Evolutionary conservation across 2,329 filamentous ascomycete genomes (phyloP).

Genomic region (Bipolaris victoriae): DNA sequence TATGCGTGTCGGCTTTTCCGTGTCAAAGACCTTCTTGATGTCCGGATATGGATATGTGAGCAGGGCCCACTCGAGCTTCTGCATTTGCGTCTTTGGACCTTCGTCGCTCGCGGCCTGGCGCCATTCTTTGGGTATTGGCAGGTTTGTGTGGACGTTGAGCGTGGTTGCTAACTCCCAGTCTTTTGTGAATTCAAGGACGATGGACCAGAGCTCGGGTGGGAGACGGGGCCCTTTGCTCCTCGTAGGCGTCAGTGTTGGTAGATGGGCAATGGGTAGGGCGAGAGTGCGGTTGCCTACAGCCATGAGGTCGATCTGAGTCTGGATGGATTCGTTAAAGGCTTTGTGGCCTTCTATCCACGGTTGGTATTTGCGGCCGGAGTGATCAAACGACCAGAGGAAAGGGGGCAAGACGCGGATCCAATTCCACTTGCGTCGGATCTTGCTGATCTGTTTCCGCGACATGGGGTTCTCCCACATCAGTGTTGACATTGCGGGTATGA

Average conservation of each 20-base stretch:
- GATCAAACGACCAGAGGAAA: conserved; percentile 79
- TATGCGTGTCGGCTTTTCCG: conserved; percentile 74
- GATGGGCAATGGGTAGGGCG: conserved; percentile 41
- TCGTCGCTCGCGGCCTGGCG: conserved; percentile 66
- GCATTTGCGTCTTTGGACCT: conserved; percentile 72
- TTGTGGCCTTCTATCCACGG: conserved; percentile 65
- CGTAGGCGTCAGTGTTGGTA: conserved; percentile 39
- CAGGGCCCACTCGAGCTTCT: conserved; percentile 84
- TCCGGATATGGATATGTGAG: conserved; percentile 72
- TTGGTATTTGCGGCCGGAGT: conserved; percentile 56
- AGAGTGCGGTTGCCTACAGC: conserved; percentile 73
- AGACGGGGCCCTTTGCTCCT: conserved; percentile 56
- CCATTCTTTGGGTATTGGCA: conserved; percentile 78
- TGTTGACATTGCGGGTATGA: conserved; percentile 87
- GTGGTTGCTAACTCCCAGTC: conserved; percentile 92
- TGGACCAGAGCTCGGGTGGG: conserved; percentile 87
- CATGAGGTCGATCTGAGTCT: conserved; percentile 77
- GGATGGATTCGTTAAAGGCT: conserved; percentile 74
- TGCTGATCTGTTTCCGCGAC: conserved; percentile 84
- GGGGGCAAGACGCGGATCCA: conserved; percentile 85
- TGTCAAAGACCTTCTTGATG: conserved; percentile 74
- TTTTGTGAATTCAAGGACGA: conserved; percentile 80
- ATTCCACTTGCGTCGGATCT: conserved; percentile 81
- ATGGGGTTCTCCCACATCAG: conserved; percentile 90
- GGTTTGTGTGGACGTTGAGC: conserved; percentile 78